phyloP scores from a whole-genome alignment of 2,329 filamentous ascomycete species.

The Celoporthe dispersa region DNA sequence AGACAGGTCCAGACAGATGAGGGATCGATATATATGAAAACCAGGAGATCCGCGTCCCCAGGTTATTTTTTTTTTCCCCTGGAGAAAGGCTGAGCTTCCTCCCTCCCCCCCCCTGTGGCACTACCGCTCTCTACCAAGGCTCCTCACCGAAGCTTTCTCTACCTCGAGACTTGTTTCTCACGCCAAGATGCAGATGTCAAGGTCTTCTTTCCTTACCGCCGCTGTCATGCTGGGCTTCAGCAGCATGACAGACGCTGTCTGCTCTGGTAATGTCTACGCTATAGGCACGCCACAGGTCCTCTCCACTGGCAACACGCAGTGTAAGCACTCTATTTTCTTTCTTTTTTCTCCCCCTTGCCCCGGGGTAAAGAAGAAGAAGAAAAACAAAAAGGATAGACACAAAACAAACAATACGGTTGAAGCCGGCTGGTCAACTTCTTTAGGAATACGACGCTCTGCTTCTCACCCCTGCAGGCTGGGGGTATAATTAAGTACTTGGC shows the following conservation, averaged over 20 bases:
- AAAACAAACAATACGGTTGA: not conserved
- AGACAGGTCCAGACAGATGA: not conserved
- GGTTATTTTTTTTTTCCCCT: not conserved
- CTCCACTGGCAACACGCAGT: not conserved
- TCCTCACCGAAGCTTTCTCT: not conserved
- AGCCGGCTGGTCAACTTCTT: not conserved
- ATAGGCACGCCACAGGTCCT: constrained; percentile 3
- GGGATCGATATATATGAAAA: constrained; percentile 3
- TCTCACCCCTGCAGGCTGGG: not conserved
- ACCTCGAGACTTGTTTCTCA: not conserved
- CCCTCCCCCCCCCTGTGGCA: not conserved
- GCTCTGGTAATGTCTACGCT: not conserved
- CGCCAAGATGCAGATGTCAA: constrained; percentile 7
- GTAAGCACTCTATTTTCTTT: not conserved
- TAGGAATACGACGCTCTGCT: not conserved
- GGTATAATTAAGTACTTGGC: not conserved
- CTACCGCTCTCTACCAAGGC: not conserved
- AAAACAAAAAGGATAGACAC: not conserved
- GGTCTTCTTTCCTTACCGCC: constrained; percentile 10
- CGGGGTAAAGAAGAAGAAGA: not conserved
- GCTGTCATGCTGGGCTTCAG: constrained; percentile 8
- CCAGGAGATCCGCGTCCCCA: not conserved
- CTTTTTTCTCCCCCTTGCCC: too few species aligned
- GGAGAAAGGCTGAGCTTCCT: not conserved
- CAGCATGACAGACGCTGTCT: constrained; percentile 2